Evolutionary conservation across 768 basidiomycete species (phyloP), one percentile per base, ranked within the genome.

Genomic region (Tricholoma saponaceum): DNA sequence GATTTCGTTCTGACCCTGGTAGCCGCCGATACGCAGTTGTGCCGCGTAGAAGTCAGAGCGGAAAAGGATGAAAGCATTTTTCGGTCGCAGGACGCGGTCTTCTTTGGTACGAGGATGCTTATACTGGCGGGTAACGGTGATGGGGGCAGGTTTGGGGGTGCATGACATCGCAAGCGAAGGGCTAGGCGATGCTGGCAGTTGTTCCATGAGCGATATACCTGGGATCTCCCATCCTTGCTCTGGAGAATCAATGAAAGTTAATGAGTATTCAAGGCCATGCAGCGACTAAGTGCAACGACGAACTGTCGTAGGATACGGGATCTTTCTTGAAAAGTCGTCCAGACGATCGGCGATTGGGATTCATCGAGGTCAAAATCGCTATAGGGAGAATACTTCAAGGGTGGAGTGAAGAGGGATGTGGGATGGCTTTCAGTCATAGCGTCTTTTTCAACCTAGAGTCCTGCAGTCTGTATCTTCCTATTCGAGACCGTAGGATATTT

Each of bases 41-140:
- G 51, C 37, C 28, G 47, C 25, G 46, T 63, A 61, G 52, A 69
- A 68, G 44, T 66, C 60, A 8, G 72, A 75, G 20, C 75, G 73
- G 62, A 72, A 75, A 55, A 72, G 41, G 53, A 76, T 73, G 59
- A 76, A 76, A 14, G 73, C 69, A 56, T 76, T 76, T n/a, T 70
- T 68, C 2, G 74, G 75, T 4, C 75, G 73, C 14, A 70, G 70
- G 35, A 75, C 61, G 37, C 61, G 54, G 18, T 20, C 41, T 69
- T 64, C 12, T 60, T 55, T 32, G 63, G 54, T 9, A 60, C 62
- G 13, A n/a, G 51, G 58, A 49, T 47, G 20, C 33, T 61, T 66
- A 60, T 52, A 32, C 58, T 53, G 56, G 32, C 8, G 37, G 58
- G 9, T 18, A 30, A n/a, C 47, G 30, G 25, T 4, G 3, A 18